A percentile compares a stretch with the other conserved stretches of the same genome.
Evolutionary conservation across 2,329 filamentous ascomycete genomes (phyloP).

Genomic region (Huntiella decipiens): DNA sequence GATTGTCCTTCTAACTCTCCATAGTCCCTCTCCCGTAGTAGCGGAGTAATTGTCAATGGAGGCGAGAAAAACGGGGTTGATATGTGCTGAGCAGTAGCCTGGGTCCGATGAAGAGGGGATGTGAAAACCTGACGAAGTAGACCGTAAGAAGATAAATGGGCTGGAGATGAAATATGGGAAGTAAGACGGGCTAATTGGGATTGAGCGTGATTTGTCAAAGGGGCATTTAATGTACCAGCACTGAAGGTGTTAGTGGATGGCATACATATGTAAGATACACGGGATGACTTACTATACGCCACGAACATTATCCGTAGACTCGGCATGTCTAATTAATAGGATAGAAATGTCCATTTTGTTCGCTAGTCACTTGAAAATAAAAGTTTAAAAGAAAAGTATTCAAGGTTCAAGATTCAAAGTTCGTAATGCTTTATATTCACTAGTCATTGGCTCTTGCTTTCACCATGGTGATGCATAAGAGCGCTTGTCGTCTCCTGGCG

Average conservation of each 20-base stretch:
- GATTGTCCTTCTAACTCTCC: constrained; percentile 49
- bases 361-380: too few species aligned
- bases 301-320: constrained; percentile 78
- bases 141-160: constrained; percentile 11
- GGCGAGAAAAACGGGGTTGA: constrained; percentile 29
- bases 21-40: constrained; percentile 57
- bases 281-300: constrained; percentile 42
- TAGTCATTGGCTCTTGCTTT: too few species aligned
- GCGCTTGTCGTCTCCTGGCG: too few species aligned
- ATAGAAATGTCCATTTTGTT: constrained; percentile 19
- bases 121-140: constrained; percentile 43
- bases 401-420: too few species aligned
- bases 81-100: constrained; percentile 50
- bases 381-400: too few species aligned
- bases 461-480: too few species aligned
- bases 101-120: constrained; percentile 59
- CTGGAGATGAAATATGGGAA: constrained; percentile 30
- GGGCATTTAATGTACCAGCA: constrained; percentile 64
- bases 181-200: constrained; percentile 60
- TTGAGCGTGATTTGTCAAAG: constrained; percentile 63
- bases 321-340: constrained; percentile 69
- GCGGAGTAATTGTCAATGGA: constrained; percentile 12
- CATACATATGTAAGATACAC: background rate
- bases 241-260: constrained; percentile 17
- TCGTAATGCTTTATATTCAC: too few species aligned